These are phyloP conservation scores for Clitoria ternatea DNA, from an alignment of 306 rosid species.

Conservation along the genomic window DNA sequence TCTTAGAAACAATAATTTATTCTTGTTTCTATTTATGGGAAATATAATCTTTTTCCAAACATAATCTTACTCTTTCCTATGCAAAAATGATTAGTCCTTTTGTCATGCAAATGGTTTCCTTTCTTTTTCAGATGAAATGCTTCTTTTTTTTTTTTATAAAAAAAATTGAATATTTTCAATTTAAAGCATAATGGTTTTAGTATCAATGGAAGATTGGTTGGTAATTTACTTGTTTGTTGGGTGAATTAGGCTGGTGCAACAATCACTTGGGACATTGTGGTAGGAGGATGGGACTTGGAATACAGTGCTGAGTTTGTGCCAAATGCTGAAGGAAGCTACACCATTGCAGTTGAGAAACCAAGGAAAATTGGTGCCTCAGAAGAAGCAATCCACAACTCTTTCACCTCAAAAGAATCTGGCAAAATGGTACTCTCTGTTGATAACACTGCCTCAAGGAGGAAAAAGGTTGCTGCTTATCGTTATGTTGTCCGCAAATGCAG, in stretches of 20 bases:
- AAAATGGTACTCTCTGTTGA: conserved; percentile 88
- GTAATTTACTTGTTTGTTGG: not conserved
- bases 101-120: conserved; percentile 13
- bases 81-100: not conserved
- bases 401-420: conserved; percentile 65
- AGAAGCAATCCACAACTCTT: conserved; percentile 84
- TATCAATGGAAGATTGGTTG: conserved; percentile 27
- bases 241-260: conserved; percentile 71
- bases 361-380: conserved; percentile 59
- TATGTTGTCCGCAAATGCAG: conserved; percentile 69
- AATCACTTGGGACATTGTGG: conserved; percentile 92
- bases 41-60: too few species aligned
- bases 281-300: conserved; percentile 95
- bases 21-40: too few species aligned
- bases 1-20: too few species aligned
- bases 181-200: not conserved
- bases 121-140: not conserved
- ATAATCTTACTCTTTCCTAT: not conserved
- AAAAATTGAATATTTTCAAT: not conserved
- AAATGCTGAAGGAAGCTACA: conserved; percentile 71
- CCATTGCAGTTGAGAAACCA: conserved; percentile 69
- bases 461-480: conserved; percentile 90
- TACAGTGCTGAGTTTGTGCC: conserved; percentile 93
- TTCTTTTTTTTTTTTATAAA: not conserved
- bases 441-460: conserved; percentile 71